Conservation (phyloP, 768 basidiomycete species). For the Mycena olivaceomarginata region DNA sequence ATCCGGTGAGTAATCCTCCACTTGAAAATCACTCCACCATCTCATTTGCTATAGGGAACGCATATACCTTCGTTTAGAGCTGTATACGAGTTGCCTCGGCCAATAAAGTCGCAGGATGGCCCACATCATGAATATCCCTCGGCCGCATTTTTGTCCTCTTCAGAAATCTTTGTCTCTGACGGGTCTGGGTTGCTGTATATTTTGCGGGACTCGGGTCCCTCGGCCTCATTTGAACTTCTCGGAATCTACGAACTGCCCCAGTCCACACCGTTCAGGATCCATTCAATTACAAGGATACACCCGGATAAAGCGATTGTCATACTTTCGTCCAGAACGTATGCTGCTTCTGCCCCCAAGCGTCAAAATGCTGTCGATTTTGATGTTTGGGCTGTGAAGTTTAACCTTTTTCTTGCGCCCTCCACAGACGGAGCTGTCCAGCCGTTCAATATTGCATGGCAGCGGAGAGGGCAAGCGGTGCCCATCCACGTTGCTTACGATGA, state of each 20-base stretch:
- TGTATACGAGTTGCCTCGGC: slow-evolving; percentile 76
- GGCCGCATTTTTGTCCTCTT: slow-evolving; percentile 71
- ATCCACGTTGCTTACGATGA: slow-evolving; percentile 71
- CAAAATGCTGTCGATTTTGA: slow-evolving; percentile 70
- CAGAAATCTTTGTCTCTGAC: slow-evolving; percentile 76
- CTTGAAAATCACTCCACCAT: neutral
- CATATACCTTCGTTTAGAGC: slow-evolving; percentile 71
- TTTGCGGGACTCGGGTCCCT: slow-evolving; percentile 62
- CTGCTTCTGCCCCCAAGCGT: slow-evolving; percentile 40
- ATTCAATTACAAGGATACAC: slow-evolving; percentile 59
- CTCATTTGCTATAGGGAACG: slow-evolving; percentile 61
- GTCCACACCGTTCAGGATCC: slow-evolving; percentile 66
- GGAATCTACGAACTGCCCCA: slow-evolving; percentile 72
- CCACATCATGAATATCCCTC: slow-evolving; percentile 86
- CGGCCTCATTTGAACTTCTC: slow-evolving; percentile 65
- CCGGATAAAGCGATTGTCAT: slow-evolving; percentile 66
- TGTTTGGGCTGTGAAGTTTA: slow-evolving; percentile 76
- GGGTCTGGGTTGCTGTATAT: slow-evolving; percentile 83
- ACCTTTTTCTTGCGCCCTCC: slow-evolving; percentile 61
- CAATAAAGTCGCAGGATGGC: slow-evolving; percentile 64
- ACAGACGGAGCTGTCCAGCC: slow-evolving; percentile 54
- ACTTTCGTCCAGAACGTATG: slow-evolving; percentile 76
- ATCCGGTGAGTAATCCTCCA: slow-evolving; percentile 67
- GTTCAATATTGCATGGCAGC: slow-evolving; percentile 80
- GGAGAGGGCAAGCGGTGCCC: slow-evolving; percentile 83